phyloP scores from a whole-genome alignment of 768 basidiomycete genomes.

The Trametes cingulata region DNA sequence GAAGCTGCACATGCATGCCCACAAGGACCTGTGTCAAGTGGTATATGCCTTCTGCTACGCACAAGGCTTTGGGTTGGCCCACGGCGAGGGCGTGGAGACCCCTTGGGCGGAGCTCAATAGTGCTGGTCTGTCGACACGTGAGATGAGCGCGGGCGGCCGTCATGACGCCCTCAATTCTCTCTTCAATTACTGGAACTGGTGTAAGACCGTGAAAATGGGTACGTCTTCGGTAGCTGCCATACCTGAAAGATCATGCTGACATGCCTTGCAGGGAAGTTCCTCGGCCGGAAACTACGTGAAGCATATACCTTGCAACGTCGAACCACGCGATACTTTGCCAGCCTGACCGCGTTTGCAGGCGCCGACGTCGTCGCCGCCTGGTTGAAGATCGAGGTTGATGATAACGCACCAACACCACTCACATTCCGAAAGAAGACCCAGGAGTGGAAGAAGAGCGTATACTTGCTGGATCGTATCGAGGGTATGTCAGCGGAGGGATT shows the following conservation, averaged over 20 bases:
- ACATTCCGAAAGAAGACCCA: not conserved
- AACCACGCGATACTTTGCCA: not conserved
- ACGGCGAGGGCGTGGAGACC: constrained; percentile 1
- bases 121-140: not conserved
- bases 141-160: constrained; percentile 1
- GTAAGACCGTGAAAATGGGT: not conserved
- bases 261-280: not conserved
- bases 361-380: not conserved
- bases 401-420: not conserved
- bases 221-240: not conserved
- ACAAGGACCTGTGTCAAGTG: constrained; percentile 1
- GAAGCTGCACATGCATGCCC: not conserved
- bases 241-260: too few relatives aligned
- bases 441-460: not conserved
- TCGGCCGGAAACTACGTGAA: not conserved
- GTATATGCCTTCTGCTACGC: not conserved
- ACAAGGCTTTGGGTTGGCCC: not conserved
- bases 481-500: not conserved
- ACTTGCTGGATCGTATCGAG: not conserved
- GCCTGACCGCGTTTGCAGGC: not conserved
- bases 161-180: not conserved
- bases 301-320: not conserved
- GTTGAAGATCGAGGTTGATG: not conserved
- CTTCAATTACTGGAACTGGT: constrained; percentile 3
- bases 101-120: not conserved